Evolutionary conservation across 208 protist species (phyloP).

Genomic region (Acanthamoeba divionensis): DNA sequence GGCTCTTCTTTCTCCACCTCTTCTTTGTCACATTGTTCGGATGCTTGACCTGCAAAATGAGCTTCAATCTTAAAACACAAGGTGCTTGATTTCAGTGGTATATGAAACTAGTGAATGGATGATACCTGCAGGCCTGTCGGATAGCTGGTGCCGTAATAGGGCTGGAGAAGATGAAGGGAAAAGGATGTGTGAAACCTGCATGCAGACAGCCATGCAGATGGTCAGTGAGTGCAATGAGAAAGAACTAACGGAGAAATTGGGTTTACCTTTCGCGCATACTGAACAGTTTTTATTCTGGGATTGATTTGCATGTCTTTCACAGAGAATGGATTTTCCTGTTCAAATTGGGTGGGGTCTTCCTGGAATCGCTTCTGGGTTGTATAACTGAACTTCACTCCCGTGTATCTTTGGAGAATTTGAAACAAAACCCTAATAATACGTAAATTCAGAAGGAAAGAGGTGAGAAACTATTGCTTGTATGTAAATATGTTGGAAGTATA

Average conservation of each 20-base stretch:
- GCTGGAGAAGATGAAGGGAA: too few species aligned
- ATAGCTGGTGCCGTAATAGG: too few species aligned
- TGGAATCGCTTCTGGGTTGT: slow-evolving; percentile 18
- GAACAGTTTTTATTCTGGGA: slow-evolving; percentile 37
- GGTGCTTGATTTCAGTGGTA: too few species aligned
- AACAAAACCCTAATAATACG: neutral
- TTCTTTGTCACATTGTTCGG: too few species aligned
- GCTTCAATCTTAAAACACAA: too few species aligned
- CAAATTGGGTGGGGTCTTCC: slow-evolving; percentile 41
- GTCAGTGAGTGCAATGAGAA: too few species aligned
- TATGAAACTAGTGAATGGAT: too few species aligned
- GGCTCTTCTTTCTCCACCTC: neutral
- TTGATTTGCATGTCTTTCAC: neutral
- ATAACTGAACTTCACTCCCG: neutral
- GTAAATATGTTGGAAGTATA: neutral
- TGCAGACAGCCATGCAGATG: too few species aligned
- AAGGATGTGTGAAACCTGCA: too few species aligned
- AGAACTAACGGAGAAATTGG: too few species aligned
- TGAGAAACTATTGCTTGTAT: neutral
- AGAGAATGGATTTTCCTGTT: slow-evolving; percentile 31
- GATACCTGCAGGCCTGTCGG: too few species aligned
- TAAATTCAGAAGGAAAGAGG: neutral
- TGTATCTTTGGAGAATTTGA: slow-evolving; percentile 32
- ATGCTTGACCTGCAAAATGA: too few species aligned
- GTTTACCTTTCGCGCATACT: slow-evolving; percentile 22